phyloP scores from a whole-genome alignment of 192 early-diverging fungal species.

The Podila minutissima region DNA sequence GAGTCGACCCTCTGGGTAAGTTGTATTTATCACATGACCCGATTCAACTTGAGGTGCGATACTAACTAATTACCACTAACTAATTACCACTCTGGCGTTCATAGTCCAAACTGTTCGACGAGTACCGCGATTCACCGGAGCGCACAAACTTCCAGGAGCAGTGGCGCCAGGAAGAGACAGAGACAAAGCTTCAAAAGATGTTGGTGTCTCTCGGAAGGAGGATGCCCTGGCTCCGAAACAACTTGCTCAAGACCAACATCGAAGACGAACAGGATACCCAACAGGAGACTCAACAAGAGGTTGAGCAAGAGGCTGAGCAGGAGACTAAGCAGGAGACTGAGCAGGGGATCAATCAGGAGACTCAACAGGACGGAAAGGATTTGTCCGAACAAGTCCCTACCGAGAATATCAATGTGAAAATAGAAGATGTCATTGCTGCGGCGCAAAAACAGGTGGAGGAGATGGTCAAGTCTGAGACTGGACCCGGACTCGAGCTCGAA shows the following conservation, averaged over 20 bases:
- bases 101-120: constrained; percentile 66
- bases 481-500: not conserved
- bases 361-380: not conserved
- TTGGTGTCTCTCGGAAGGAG: constrained; percentile 70
- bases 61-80: not conserved
- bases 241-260: constrained; percentile 19
- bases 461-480: too few relatives aligned
- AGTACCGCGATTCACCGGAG: constrained; percentile 63
- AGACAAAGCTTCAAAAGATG: constrained; percentile 77
- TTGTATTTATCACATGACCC: not conserved
- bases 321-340: not conserved
- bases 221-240: constrained; percentile 77
- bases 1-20: constrained; percentile 64
- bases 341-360: not conserved
- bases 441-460: not conserved
- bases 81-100: not conserved
- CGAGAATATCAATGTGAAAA: not conserved
- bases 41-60: not conserved
- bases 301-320: not conserved
- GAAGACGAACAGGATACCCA: not conserved
- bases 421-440: not conserved
- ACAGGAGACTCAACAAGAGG: not conserved
- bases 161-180: constrained; percentile 76
- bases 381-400: not conserved
- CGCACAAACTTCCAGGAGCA: constrained; percentile 72